These are phyloP conservation scores for Middelhovenomyces tepae DNA, from an alignment of 805 yeast species.

Conservation along the genomic window DNA sequence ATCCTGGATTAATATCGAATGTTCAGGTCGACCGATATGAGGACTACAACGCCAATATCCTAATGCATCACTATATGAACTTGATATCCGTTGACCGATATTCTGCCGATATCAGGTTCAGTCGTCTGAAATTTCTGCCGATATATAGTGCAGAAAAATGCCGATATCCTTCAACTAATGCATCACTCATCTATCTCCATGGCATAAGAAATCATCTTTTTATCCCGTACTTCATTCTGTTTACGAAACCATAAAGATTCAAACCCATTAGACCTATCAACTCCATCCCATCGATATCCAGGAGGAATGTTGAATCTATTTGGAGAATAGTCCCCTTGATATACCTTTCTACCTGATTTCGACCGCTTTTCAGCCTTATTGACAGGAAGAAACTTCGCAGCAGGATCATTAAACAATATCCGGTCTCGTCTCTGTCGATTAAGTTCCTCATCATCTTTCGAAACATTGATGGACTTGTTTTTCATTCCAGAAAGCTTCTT, in stretches of 20 bases:
- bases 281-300: constrained; percentile 87
- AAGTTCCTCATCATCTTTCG: constrained; percentile 30
- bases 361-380: constrained; percentile 13
- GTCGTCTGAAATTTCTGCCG: too few relatives aligned
- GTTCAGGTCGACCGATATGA: too few relatives aligned
- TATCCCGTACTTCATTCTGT: constrained; percentile 17
- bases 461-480: constrained; percentile 11
- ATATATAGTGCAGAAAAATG: too few relatives aligned
- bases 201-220: constrained; percentile 14
- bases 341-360: constrained; percentile 34
- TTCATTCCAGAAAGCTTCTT: constrained; percentile 24
- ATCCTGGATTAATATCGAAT: too few relatives aligned
- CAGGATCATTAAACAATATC: constrained; percentile 52
- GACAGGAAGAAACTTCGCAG: constrained; percentile 36
- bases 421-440: constrained; percentile 28
- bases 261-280: constrained; percentile 82
- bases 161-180: too few relatives aligned
- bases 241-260: constrained; percentile 51
- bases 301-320: constrained; percentile 73
- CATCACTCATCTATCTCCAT: too few relatives aligned
- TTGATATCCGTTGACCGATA: constrained; percentile 9
- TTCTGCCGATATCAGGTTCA: too few relatives aligned
- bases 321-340: constrained; percentile 45
- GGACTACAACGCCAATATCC: too few relatives aligned
- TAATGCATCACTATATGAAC: too few relatives aligned